These are phyloP conservation scores for Hypoxylon sp. DNA, from an alignment of 2,329 filamentous ascomycete genomes.

Conservation along the genomic window DNA sequence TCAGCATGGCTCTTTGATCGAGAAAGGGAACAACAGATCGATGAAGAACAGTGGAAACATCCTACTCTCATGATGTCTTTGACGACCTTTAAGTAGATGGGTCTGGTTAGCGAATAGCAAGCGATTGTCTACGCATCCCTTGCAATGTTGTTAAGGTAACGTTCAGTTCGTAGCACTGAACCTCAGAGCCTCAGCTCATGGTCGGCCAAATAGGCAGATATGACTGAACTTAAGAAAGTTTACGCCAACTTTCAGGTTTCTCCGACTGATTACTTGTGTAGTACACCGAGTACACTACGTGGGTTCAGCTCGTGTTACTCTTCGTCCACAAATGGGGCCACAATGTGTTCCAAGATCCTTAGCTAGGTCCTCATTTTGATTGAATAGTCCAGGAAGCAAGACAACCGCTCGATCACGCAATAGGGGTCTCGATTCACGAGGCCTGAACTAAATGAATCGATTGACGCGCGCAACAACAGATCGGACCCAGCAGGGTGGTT, in stretches of 20 bases:
- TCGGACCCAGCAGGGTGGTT: slow-evolving; percentile 38
- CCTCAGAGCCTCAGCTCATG: neutral
- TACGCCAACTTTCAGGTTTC: slow-evolving; percentile 3
- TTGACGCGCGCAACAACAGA: slow-evolving; percentile 28
- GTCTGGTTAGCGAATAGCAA: neutral
- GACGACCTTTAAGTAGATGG: neutral
- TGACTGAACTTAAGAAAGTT: neutral
- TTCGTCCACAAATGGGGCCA: neutral
- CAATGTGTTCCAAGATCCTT: slow-evolving; percentile 9
- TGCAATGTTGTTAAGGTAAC: neutral
- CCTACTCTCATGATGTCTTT: neutral
- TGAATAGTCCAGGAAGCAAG: neutral
- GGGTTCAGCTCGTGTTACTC: neutral
- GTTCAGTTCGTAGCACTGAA: neutral
- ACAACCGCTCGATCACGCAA: slow-evolving; percentile 21
- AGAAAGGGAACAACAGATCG: neutral
- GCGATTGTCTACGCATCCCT: neutral
- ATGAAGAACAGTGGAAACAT: neutral
- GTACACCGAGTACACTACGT: slow-evolving; percentile 14
- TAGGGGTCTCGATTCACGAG: slow-evolving; percentile 9
- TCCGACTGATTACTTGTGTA: slow-evolving; percentile 1
- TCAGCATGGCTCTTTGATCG: neutral
- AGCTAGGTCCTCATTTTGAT: neutral
- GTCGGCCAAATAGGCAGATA: neutral
- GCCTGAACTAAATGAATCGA: slow-evolving; percentile 14